A percentile compares a stretch with the other conserved stretches of the same genome.
Conservation (phyloP, 2,329 filamentous ascomycete species). For the Knufia fluminis region DNA sequence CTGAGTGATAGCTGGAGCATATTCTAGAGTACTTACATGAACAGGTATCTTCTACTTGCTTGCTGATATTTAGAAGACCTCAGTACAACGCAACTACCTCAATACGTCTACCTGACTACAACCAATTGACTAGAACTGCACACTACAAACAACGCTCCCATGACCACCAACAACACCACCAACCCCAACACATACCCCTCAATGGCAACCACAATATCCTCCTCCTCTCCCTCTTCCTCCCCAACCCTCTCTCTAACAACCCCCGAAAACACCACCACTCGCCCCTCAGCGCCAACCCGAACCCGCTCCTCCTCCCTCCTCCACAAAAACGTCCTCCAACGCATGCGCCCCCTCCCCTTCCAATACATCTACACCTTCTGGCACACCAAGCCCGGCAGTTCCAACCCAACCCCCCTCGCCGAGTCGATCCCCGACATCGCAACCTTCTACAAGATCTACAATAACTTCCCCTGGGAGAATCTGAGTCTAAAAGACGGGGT, state of each 20-base stretch:
- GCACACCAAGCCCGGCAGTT: conserved; percentile 34
- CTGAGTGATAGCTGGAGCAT: background rate
- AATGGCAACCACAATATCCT: background rate
- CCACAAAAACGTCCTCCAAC: conserved; percentile 36
- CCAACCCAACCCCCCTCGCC: conserved; percentile 31
- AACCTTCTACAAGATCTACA: conserved; percentile 68
- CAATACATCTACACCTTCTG: conserved; percentile 41
- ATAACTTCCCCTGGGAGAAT: conserved; percentile 67
- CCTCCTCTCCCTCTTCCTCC: background rate
- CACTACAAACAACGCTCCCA: too few relatives aligned
- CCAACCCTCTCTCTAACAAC: background rate
- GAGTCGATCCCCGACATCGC: conserved; percentile 35
- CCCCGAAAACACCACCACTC: background rate
- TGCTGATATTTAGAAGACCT: too few relatives aligned
- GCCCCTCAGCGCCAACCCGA: conserved; percentile 12
- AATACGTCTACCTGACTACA: too few relatives aligned
- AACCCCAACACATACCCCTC: background rate
- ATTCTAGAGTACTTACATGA: background rate
- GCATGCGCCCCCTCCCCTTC: conserved; percentile 38
- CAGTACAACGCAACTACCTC: too few relatives aligned
- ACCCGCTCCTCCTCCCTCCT: conserved; percentile 29
- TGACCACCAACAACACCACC: background rate
- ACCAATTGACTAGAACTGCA: too few relatives aligned
- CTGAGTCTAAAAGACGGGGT: conserved; percentile 69
- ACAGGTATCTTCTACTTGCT: background rate